A percentile compares a stretch with the other conserved stretches of the same genome.
Conservation (phyloP, 192 early-diverging fungal species). For the Umbelopsis sp. region DNA sequence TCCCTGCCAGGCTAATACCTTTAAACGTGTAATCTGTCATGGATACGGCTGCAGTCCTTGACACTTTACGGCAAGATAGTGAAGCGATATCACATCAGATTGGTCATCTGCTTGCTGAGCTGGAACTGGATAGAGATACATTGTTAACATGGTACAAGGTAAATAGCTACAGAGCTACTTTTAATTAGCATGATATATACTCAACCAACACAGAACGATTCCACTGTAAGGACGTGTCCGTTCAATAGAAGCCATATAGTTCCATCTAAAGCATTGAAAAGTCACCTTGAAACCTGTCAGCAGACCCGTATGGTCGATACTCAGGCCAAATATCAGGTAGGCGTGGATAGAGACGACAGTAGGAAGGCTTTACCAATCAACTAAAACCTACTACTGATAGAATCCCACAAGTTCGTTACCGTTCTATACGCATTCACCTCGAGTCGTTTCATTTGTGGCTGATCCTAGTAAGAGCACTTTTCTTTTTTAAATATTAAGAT, state of each 20-base stretch:
- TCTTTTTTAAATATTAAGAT: too few relatives aligned
- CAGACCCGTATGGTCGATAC: background rate
- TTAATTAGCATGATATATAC: background rate
- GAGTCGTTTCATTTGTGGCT: background rate
- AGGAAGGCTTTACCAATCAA: too few relatives aligned
- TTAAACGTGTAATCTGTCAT: too few relatives aligned
- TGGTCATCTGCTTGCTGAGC: background rate
- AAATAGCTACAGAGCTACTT: background rate
- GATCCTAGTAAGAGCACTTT: background rate
- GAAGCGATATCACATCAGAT: background rate
- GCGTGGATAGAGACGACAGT: background rate
- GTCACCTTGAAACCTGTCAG: background rate
- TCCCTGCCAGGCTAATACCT: too few relatives aligned
- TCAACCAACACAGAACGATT: background rate
- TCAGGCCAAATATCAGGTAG: background rate
- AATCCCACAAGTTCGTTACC: background rate
- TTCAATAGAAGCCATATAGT: background rate
- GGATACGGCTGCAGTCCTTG: background rate
- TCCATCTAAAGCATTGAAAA: background rate
- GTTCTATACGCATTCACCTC: background rate
- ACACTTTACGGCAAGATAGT: background rate
- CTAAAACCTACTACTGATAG: background rate
- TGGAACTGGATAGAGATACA: background rate
- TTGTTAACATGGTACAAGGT: conserved; percentile 14
- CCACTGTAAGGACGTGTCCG: background rate